These are phyloP conservation scores for Plasmodium gallinaceum DNA, from an alignment of 169 alveolate genomes.

Conservation along the genomic window DNA sequence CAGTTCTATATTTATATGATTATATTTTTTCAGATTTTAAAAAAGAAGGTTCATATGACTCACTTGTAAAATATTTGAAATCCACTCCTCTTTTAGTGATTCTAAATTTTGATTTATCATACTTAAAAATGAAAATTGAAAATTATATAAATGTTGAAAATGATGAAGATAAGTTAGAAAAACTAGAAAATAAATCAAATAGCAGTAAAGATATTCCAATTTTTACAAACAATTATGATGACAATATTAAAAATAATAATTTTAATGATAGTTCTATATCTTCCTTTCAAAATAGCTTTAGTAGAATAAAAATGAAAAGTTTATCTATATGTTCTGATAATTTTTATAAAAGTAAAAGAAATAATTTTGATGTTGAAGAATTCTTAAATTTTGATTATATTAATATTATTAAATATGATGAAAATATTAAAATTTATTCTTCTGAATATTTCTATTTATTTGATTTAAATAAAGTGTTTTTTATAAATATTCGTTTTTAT, in stretches of 20 bases:
- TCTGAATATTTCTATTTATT: conserved; percentile 64
- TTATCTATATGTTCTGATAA: conserved; percentile 12
- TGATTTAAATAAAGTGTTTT: conserved; percentile 36
- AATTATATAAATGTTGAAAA: conserved; percentile 6
- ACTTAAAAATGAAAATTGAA: conserved; percentile 35
- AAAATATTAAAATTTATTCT: conserved; percentile 22
- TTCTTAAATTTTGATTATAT: conserved; percentile 53
- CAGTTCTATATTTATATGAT: conserved; percentile 60
- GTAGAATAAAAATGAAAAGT: not conserved
- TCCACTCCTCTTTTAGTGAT: conserved; percentile 39
- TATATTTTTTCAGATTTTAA: conserved; percentile 75
- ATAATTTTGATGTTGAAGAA: conserved; percentile 33
- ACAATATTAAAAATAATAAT: conserved; percentile 4
- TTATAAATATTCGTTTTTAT: conserved; percentile 57
- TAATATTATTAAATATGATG: conserved; percentile 45
- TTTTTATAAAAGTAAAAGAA: conserved; percentile 31
- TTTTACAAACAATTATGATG: not conserved
- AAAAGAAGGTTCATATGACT: conserved; percentile 22
- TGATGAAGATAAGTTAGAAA: not conserved
- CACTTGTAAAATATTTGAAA: conserved; percentile 17
- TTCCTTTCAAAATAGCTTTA: not conserved
- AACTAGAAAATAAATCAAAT: not conserved
- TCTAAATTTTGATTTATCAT: conserved; percentile 32
- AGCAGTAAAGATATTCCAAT: not conserved
- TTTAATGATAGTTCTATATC: not conserved